Base-by-base conservation (phyloP, 2,329 filamentous ascomycete genomes). In the Sporothrix globosa region DNA sequence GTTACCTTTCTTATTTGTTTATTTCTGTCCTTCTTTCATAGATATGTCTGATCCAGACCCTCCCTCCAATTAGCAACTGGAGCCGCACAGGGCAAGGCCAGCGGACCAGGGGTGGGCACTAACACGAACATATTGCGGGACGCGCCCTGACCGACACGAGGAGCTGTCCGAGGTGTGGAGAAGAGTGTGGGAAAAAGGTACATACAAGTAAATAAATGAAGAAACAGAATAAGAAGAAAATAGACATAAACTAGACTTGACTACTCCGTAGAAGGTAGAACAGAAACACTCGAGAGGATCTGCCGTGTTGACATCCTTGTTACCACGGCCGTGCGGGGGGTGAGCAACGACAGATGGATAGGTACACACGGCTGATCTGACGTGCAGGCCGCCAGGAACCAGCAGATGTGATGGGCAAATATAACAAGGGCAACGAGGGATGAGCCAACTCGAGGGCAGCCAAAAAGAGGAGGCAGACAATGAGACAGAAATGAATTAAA, bases 321-420 rank as follows among this genome's bases (percentile, higher is more conserved):
- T 65, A 53, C 30, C 34, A 67, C 30, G 27, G 19, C 27, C 30
- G 19, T 11, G 27, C 27, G 39, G 63, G 63, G 24, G 14, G 39
- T 19, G 41, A 13, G n/a, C 21, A 58, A 68, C 14, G 52, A n/a
- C 11, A 24, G 39, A 46, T 21, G n/a, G 19, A 56, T 11, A 56
- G 66, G 52, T 46, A 48, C 66, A 56, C 50, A 56, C 52, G 66
- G 66, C 52, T 58, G 66, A 48, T 58, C 39, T 46, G 66, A 58
- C 66, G 17, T 68, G 30, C 50, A 56, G 48, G 19, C 39, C 11
- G 66, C 39, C 67, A 60, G 53, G 52, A 60, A 68, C 67, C 39
- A 21, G 50, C 24, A 66, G 34, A 52, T 24, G 61, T 63, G 34
- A 27, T 5, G 44, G 21, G 24, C 24, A 63, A 21, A 27, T 17